Evolutionary conservation across 2,329 filamentous ascomycete species (phyloP), one percentile per base, ranked within the genome.

Genomic region (Cercospora zeae-maydis): DNA sequence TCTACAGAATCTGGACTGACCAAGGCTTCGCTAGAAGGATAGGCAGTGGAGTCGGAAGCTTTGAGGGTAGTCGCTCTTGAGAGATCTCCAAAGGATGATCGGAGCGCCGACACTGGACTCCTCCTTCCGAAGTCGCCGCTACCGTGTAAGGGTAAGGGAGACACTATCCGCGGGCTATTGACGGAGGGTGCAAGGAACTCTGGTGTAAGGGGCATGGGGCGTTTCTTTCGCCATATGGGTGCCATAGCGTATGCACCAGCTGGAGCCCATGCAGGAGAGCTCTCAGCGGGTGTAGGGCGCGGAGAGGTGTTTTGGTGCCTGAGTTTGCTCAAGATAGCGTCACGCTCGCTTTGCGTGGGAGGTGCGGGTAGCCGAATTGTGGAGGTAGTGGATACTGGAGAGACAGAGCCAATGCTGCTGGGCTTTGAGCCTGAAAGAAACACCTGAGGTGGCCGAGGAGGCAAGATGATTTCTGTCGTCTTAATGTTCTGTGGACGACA

Each of bases 391-490:
- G 57, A 59, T 19, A 39, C n/a, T 5, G 57, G 33, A 14, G 57
- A 59, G 13, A 52, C 33, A 24, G 60, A 53, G 47, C 24, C 19
- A 9, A 30, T 19, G 33, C 31, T 24, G 31, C 57, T 27, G 42
- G 45, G 19, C n/a, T 61, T 64, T 19, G 49, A 56, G 34, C 14
- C 59, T 16, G 58, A 61, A 56, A 14, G 55, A 55, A 42, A 34
- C 33, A 19, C 34, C 21, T 42, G 58, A 49, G 34, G 61, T 36
- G 16, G 57, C 27, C 57, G 45, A 3, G 57, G 45, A 7, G 64
- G 61, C 8, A 66, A 54, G 11, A 53, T 52, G 13, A 66, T 36
- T 33, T 61, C 61, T 51, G 58, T 59, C n/a, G 57, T 59, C 24
- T 51, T 52, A 34, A 59, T 59, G 8, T 36, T 39, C 7, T 42